Percentiles rank a stretch among this genome's conserved stretches.
Evolutionary conservation across 192 early-diverging fungal genomes (phyloP).

Genomic region (Podila epigama): DNA sequence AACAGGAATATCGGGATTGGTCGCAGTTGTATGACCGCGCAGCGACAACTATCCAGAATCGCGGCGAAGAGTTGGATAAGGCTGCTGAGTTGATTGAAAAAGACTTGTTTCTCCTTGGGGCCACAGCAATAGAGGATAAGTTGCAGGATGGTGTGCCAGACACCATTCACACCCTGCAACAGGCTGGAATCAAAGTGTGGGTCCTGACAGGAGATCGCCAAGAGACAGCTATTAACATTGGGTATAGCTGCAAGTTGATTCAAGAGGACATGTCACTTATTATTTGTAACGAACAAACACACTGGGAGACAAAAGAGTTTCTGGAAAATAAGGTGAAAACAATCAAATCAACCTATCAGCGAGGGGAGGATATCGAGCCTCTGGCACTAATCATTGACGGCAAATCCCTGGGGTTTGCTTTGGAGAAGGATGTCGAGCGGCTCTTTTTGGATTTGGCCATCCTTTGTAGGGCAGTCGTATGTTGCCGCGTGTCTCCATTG

Average conservation of each 20-base stretch:
- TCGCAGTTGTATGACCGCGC: slow-evolving; percentile 83
- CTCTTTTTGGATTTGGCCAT: slow-evolving; percentile 90
- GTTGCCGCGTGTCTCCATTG: slow-evolving; percentile 97
- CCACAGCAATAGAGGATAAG: slow-evolving; percentile 98
- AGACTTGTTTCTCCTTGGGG: slow-evolving; percentile 89
- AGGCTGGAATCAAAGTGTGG: slow-evolving; percentile 97
- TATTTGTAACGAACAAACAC: slow-evolving; percentile 89
- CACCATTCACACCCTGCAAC: slow-evolving; percentile 93
- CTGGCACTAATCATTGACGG: slow-evolving; percentile 97
- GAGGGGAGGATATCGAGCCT: slow-evolving; percentile 60
- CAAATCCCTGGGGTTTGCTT: slow-evolving; percentile 88
- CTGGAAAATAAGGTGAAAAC: slow-evolving; percentile 87
- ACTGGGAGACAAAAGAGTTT: slow-evolving; percentile 93
- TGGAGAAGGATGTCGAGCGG: slow-evolving; percentile 84
- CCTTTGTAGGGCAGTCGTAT: slow-evolving; percentile 94
- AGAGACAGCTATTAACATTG: slow-evolving; percentile 99
- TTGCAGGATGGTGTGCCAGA: slow-evolving; percentile 99
- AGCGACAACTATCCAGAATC: slow-evolving; percentile 89
- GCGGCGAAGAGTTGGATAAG: slow-evolving; percentile 85
- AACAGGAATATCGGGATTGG: slow-evolving; percentile 90
- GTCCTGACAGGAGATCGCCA: slow-evolving; percentile 98
- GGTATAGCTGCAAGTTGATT: slow-evolving; percentile 94
- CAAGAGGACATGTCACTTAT: slow-evolving; percentile 97
- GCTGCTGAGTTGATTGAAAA: slow-evolving; percentile 97
- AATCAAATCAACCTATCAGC: slow-evolving; percentile 63